Base-by-base conservation (phyloP, 202 grass and related monocot species). In the Carex arenaria region DNA sequence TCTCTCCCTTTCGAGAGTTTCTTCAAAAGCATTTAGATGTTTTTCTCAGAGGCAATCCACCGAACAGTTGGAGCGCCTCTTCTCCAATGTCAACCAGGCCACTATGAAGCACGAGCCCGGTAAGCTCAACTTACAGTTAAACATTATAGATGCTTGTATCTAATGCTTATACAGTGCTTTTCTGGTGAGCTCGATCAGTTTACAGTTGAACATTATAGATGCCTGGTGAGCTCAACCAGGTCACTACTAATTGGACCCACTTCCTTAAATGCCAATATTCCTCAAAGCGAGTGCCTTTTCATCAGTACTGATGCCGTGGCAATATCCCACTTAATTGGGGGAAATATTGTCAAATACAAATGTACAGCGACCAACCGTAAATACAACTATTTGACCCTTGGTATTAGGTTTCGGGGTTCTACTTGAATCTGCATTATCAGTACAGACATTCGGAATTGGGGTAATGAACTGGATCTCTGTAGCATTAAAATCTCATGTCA, bases 51-150 rank as follows among this genome's bases (percentile, higher is more conserved):
- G 61, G 70, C 86, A 57, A 43, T 84, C 92, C 12, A 42, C 80
- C 8, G 63, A 87, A 59, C 83, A 87, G 79, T 69, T 93, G 55
- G 89, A 90, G 62, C 89, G 92, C 67, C 92, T 98, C 61, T 98
- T 94, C 89, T 98, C 95, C 54, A 98, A 98, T 34, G 80, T 98
- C 84, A 98, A 98, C 85, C 78, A 88, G 85, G 85, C 81, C 18
- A 97, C 88, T 83, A 92, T 97, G 92, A 87, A 94, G 88, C 92
- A 90, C 34, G 90, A 97, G 18, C 92, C 94, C 1, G 92, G 94
- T 97, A 34, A 82, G 76, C 32, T 79, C 11, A 61, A 61, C 30
- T 42, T 38, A 22, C 18, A 61, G 10, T 59, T 69, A 42, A 43
- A 69, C 32, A 10, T 3, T 43, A 10, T 10, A n/a, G 5, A 42